A percentile compares a stretch with the other conserved stretches of the same genome.
Conservation (phyloP, 2,329 filamentous ascomycete genomes). For the Hymenoscyphus fructigenus region DNA sequence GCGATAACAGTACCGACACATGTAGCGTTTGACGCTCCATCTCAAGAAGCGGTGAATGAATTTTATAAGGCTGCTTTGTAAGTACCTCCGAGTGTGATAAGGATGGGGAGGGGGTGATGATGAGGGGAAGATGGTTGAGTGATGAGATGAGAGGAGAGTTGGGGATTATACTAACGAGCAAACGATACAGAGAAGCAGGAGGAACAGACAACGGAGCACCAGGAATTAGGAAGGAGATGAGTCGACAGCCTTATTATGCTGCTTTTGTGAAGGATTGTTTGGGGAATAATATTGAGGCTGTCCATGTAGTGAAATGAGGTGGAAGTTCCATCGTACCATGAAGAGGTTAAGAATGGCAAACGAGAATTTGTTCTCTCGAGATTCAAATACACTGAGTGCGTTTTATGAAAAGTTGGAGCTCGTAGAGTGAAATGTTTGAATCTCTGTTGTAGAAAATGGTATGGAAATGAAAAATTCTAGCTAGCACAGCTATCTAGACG, state of each 20-base stretch:
- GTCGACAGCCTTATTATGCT: constrained; percentile 23
- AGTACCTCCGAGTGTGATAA: background rate
- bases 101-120: background rate
- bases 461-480: too few species aligned
- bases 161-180: too few species aligned
- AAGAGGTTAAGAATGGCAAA: too few species aligned
- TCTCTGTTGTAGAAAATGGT: too few species aligned
- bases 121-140: too few species aligned
- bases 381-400: too few species aligned
- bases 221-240: constrained; percentile 23
- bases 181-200: constrained; percentile 18
- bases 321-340: too few species aligned
- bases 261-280: constrained; percentile 20
- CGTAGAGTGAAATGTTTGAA: too few species aligned
- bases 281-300: constrained; percentile 29
- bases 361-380: too few species aligned
- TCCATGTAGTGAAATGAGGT: constrained; percentile 19
- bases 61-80: constrained; percentile 21
- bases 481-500: too few species aligned
- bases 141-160: background rate
- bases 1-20: constrained; percentile 17
- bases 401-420: too few species aligned
- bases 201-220: constrained; percentile 23
- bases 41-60: constrained; percentile 15
- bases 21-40: constrained; percentile 22